A percentile compares a stretch with the other conserved stretches of the same genome.
These are phyloP conservation scores for Nakazawaea anatomiae DNA, from an alignment of 805 yeast species.

Conservation along the genomic window DNA sequence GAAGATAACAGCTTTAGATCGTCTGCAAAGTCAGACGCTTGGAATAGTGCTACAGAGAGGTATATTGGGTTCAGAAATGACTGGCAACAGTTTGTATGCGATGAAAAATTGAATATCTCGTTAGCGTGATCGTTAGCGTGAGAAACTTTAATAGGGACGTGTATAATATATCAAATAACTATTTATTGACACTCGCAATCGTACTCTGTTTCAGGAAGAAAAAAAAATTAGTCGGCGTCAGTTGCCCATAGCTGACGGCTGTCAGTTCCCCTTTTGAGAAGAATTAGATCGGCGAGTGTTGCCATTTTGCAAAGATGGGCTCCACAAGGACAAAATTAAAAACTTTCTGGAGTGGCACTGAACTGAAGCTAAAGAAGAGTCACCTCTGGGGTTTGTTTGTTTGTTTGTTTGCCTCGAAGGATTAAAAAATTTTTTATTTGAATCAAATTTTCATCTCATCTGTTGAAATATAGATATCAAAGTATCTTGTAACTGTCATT, in stretches of 20 bases:
- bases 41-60: not conserved
- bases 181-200: not conserved
- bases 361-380: not conserved
- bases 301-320: not conserved
- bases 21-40: not conserved
- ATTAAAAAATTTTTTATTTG: not conserved
- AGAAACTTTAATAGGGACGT: not conserved
- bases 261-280: not conserved
- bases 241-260: not conserved
- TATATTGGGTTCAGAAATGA: constrained; percentile 19
- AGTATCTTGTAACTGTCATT: too few species aligned
- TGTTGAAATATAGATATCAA: too few species aligned
- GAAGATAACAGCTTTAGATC: constrained; percentile 13
- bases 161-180: not conserved
- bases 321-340: not conserved
- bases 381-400: not conserved
- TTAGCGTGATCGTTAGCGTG: constrained; percentile 14
- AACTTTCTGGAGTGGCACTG: too few species aligned
- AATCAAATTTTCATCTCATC: too few species aligned
- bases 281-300: not conserved
- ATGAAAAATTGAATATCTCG: constrained; percentile 21
- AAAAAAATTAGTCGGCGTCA: not conserved
- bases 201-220: not conserved
- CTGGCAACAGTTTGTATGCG: constrained; percentile 27
- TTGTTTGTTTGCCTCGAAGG: not conserved